Base-by-base conservation (phyloP, 164 flowering plant genomes). In the Cinnamomum micranthum region DNA sequence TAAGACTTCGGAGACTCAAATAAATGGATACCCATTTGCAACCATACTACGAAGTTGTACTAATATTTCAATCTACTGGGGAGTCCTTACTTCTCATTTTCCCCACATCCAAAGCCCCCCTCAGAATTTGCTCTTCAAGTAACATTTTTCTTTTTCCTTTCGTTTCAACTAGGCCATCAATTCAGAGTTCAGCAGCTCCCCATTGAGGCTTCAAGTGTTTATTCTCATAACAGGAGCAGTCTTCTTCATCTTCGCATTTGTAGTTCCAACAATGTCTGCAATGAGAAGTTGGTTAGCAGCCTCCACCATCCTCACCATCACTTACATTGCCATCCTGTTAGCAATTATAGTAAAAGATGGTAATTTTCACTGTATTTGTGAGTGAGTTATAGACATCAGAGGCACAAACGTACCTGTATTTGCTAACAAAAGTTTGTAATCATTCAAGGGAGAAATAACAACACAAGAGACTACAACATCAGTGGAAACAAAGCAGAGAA, bases 211-310 rank as follows among this genome's bases (percentile, higher is more conserved):
- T 52, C 92, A 86, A 71, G 77, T 78, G 14, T 86, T 70, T 78
- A 81, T 89, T 50, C 50, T 79, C 23, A 60, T 89, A 58, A 77
- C 88, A 2, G 92, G 92, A 22, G 80, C 50, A 14, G 67, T 83
- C 28, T 89, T 65, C 79, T 84, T 80, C 71, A 7, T 82, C 11
- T 89, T 87, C 68, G 80, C 88, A n/a, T 60, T 81, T 65, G n/a
- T 78, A 1, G 85, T 87, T 58, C 92, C 89, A 11, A 82, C 80
- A 6, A 73, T 89, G 77, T 89, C 92, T 2, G 85, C 89, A 14
- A 86, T 87, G 88, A 81, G 86, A 78, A 31, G 70, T 6, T 89
- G 88, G 89, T 51, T 87, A 64, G 86, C 75, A 50, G 70, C 50
- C 22, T 86, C 88, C 4, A 47, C 80, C 15, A 50, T 85, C 73